Base-by-base conservation (phyloP, 2,329 filamentous ascomycete species). In the Trichoderma atroviride region DNA sequence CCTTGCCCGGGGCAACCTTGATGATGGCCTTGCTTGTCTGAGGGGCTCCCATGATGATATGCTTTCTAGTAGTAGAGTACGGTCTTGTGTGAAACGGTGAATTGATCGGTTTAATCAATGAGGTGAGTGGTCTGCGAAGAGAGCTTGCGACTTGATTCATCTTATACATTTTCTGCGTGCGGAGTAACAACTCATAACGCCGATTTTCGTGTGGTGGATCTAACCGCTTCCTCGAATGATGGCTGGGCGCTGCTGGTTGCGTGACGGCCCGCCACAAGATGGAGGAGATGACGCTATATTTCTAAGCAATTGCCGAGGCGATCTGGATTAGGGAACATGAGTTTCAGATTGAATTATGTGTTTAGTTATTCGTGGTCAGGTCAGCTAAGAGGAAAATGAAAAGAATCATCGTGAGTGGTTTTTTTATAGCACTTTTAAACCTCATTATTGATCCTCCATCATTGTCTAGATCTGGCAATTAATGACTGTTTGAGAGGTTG, bases 391-490 rank as follows among this genome's bases (percentile, higher is more conserved):
- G 9, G 5, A 13, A 4, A 50, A 24, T 0, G 40, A 24, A 11
- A 50, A 24, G 10, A 50, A 50, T 11, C 4, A 24, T 13, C n/a
- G 11, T n/a, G 4, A 50, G n/a, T 50, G 3, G 5, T 13, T 16
- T n/a, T 24, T 43, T 43, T n/a, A 43, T n/a, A 43, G 22, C 7
- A 19, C 27, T 7, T 22, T 33, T 52, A 43, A 24, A n/a, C 10
- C 3, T 11, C 27, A 35, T 11, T 29, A 52, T 19, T 19, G 22
- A 19, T 10, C 13, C 29, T n/a, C 19, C 27, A 62, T 29, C 43
- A 43, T 31, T 62, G 59, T n/a, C 59, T 50, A 5, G 4, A 35
- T 62, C n/a, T 31, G 59, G 59, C 22, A 62, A 62, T 50, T 62
- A 22, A 33, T n/a, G 22, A 31, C 40, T n/a, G 33, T 10, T 35